A percentile compares a stretch with the other conserved stretches of the same genome.
phyloP scores from a whole-genome alignment of 306 rosid genomes.

The Abrus precatorius region DNA sequence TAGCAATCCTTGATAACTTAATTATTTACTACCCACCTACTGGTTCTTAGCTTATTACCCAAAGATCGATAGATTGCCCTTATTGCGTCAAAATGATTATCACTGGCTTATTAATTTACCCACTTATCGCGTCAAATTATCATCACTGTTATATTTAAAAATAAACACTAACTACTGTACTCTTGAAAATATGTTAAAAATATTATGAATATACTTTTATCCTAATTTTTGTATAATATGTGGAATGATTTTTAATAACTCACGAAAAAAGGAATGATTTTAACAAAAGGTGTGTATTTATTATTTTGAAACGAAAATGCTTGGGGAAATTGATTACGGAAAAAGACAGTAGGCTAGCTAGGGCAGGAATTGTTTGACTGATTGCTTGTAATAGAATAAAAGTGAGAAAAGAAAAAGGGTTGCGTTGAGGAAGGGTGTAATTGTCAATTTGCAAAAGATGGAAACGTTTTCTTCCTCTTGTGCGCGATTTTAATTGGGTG shows the following conservation, averaged over 20 bases:
- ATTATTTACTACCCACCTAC: constrained; percentile 31
- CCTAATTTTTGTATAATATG: no score
- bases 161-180: no score
- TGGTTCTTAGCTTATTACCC: neutral
- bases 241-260: no score
- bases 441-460: constrained; percentile 47
- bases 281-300: no score
- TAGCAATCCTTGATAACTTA: neutral
- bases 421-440: constrained; percentile 36
- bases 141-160: no score
- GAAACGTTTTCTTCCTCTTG: constrained; percentile 44
- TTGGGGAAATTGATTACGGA: neutral
- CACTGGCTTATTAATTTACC: neutral
- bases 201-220: no score
- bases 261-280: no score
- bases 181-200: no score
- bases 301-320: no score
- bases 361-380: neutral
- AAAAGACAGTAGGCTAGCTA: neutral
- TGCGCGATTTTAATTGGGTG: constrained; percentile 82
- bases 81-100: neutral
- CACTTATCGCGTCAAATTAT: no score
- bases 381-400: constrained; percentile 22
- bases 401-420: neutral
- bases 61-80: neutral